A percentile compares a stretch with the other conserved stretches of the same genome.
Conservation (phyloP, 306 rosid genomes). For the Sindora glabra region DNA sequence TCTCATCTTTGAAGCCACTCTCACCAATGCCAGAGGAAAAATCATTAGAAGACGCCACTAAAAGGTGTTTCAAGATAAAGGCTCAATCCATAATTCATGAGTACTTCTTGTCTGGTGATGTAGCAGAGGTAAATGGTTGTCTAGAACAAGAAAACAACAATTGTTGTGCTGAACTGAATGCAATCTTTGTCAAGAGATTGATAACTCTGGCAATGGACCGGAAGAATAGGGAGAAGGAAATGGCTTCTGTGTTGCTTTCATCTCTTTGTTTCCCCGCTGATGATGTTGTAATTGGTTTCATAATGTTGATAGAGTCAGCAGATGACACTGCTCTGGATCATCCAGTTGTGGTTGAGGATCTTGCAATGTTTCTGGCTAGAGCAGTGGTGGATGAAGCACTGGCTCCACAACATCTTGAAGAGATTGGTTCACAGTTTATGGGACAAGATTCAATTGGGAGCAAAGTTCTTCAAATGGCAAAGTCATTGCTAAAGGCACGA, state of each 20-base stretch:
- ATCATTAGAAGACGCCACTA: constrained; percentile 31
- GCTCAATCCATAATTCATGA: constrained; percentile 55
- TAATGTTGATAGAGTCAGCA: constrained; percentile 62
- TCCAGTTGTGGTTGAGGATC: constrained; percentile 66
- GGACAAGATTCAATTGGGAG: constrained; percentile 39
- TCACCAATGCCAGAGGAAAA: constrained; percentile 28
- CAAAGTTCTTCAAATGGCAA: constrained; percentile 53
- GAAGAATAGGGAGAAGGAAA: constrained; percentile 71
- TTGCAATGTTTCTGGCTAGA: constrained; percentile 68
- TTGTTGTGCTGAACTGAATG: constrained; percentile 34
- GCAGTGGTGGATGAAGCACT: constrained; percentile 62
- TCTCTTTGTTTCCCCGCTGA: constrained; percentile 58
- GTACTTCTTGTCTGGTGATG: constrained; percentile 63
- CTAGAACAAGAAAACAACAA: constrained; percentile 41
- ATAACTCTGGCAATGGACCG: constrained; percentile 67
- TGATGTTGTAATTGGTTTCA: constrained; percentile 60
- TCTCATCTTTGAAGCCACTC: constrained; percentile 56
- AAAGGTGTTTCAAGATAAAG: constrained; percentile 47
- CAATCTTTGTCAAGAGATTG: constrained; percentile 55
- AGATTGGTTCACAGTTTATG: constrained; percentile 43
- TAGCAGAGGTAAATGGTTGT: constrained; percentile 40
- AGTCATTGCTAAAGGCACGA: constrained; percentile 50
- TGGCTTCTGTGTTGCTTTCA: constrained; percentile 63
- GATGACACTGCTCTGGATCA: constrained; percentile 67
- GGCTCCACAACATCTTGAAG: constrained; percentile 63